phyloP scores from a whole-genome alignment of 2,329 filamentous ascomycete genomes.

The Diaporthe sp. region DNA sequence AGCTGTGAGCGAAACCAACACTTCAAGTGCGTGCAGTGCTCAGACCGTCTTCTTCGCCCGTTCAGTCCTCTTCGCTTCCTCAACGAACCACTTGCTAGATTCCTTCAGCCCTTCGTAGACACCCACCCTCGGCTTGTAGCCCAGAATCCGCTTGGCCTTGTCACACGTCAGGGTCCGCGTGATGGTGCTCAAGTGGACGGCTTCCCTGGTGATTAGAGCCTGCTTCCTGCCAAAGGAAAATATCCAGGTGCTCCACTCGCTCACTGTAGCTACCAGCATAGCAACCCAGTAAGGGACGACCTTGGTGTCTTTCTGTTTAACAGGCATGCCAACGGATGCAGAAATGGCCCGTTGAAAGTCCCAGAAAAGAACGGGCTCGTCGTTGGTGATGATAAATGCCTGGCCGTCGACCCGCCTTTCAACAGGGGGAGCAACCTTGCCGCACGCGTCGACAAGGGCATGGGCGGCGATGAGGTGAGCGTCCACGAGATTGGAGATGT shows the following conservation, averaged over 20 bases:
- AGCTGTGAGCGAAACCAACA: neutral
- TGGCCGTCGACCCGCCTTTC: slow-evolving; percentile 50
- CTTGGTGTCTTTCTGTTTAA: slow-evolving; percentile 44
- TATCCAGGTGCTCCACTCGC: slow-evolving; percentile 47
- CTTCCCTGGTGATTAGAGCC: slow-evolving; percentile 40
- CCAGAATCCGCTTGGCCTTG: slow-evolving; percentile 44
- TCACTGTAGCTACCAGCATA: slow-evolving; percentile 33
- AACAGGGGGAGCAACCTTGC: slow-evolving; percentile 39
- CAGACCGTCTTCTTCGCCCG: neutral
- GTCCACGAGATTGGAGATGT: slow-evolving; percentile 47
- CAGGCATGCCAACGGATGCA: slow-evolving; percentile 46
- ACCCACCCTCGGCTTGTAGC: slow-evolving; percentile 43
- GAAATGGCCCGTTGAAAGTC: slow-evolving; percentile 48
- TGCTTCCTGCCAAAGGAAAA: slow-evolving; percentile 41
- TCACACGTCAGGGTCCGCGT: slow-evolving; percentile 42
- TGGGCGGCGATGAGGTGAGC: slow-evolving; percentile 48
- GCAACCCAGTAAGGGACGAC: slow-evolving; percentile 46
- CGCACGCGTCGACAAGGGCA: slow-evolving; percentile 45
- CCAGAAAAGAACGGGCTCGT: slow-evolving; percentile 51
- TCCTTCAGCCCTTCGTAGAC: slow-evolving; percentile 41
- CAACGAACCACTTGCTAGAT: slow-evolving; percentile 43
- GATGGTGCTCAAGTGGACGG: slow-evolving; percentile 42
- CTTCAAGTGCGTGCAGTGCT: neutral
- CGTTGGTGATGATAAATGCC: slow-evolving; percentile 53
- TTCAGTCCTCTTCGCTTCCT: slow-evolving; percentile 30